Conservation (phyloP, 139 green algal species). For the Auxenochlorella pyrenoidosa region DNA sequence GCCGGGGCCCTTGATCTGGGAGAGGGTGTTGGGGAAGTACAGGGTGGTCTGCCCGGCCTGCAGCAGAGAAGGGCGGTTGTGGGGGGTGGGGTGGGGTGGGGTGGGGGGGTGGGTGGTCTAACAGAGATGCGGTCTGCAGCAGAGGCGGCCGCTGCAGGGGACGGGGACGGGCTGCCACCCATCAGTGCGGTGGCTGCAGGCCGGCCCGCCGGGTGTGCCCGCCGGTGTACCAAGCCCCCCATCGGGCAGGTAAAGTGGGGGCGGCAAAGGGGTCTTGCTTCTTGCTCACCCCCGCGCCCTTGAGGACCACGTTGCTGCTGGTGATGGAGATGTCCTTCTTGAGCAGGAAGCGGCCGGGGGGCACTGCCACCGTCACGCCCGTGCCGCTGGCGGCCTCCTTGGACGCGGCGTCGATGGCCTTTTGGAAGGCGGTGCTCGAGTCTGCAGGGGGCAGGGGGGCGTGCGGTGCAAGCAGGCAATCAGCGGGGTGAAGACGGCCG, state of each 20-base stretch:
- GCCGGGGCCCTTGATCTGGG: not conserved
- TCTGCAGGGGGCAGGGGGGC: not conserved
- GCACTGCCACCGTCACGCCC: not conserved
- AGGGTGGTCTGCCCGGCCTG: not conserved
- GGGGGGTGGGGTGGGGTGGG: no score
- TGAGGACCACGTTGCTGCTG: conserved; percentile 21
- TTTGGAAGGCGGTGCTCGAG: conserved; percentile 16
- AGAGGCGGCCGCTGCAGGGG: not conserved
- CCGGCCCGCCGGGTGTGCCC: no score
- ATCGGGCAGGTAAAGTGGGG: no score
- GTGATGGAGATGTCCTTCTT: not conserved
- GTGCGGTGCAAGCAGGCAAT: not conserved
- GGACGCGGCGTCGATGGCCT: conserved; percentile 13
- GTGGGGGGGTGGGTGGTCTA: no score
- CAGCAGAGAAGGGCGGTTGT: not conserved
- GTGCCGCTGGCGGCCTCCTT: not conserved
- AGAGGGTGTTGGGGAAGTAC: conserved; percentile 12
- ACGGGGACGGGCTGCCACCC: no score
- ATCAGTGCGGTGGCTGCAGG: no score
- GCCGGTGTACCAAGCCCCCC: no score
- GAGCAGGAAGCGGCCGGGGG: not conserved
- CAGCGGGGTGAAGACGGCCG: no score
- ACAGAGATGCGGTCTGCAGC: no score
- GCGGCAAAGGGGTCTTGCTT: no score
- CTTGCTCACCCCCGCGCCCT: conserved; percentile 6